Evolutionary conservation across 805 yeast genomes (phyloP).

Genomic region (Saturnispora diversa): DNA sequence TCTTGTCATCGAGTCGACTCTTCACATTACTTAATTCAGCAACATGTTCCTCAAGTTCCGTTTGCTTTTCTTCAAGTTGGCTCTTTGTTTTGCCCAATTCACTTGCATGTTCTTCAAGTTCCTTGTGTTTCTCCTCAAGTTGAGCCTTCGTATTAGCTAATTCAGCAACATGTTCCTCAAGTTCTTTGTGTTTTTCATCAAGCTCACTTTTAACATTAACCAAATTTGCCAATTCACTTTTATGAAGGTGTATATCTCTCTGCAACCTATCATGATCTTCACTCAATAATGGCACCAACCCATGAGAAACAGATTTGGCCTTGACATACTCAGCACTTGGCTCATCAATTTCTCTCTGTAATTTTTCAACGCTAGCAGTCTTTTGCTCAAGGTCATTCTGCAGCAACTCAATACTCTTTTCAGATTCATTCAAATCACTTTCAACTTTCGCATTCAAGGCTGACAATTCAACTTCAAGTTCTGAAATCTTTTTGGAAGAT

Average conservation of each 20-base stretch:
- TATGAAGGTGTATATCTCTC: conserved; percentile 9
- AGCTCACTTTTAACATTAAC: neutral
- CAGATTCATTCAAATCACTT: neutral
- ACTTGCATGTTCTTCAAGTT: neutral
- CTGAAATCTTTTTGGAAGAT: neutral
- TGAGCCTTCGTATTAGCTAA: neutral
- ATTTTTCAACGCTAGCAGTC: conserved; percentile 1
- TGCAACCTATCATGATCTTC: conserved; percentile 18
- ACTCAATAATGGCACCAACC: conserved; percentile 23
- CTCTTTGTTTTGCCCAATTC: neutral
- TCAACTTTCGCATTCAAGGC: neutral
- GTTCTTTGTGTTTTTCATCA: neutral
- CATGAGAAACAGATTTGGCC: conserved; percentile 24
- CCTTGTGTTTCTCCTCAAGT: neutral
- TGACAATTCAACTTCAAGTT: neutral
- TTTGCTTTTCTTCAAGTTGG: neutral
- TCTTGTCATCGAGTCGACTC: neutral
- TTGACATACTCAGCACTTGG: conserved; percentile 20
- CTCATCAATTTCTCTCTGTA: conserved; percentile 6
- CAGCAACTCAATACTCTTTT: neutral
- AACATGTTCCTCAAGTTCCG: neutral
- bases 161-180: neutral
- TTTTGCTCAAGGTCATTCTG: conserved; percentile 11
- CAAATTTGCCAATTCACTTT: neutral
- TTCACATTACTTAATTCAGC: neutral